Base-by-base conservation (phyloP, 345 rosid species). In the Euphorbia lathyris region DNA sequence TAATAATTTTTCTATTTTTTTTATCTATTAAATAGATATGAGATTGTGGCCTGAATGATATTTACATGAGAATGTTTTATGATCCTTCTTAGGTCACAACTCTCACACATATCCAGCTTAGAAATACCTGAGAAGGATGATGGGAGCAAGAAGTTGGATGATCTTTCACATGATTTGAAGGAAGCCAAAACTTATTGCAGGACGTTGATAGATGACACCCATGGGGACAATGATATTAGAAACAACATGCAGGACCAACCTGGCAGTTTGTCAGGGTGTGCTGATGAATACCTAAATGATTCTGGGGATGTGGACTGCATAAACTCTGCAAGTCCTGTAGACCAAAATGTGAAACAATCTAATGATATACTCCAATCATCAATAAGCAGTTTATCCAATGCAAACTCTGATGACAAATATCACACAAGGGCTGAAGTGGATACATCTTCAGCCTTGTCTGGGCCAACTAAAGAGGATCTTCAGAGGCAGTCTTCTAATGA, bases 271-370 rank as follows among this genome's bases (percentile, higher is more conserved):
- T 75, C 80, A 6, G 75, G 70, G 16, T 74, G 79, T 63, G 69
- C 74, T 60, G 87, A 81, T 45, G 83, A 74, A 68, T 85, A 69
- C 79, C 66, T 82, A 68, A 74, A 83, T 4, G 85, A 83, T 47
- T 81, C 81, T 34, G 67, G 65, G 7, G 84, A 81, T 51, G 60
- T 48, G 56, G 85, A 76, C 58, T 68, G 78, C 50, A 69, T 72
- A 59, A 76, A 80, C 64, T 85, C 80, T 65, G 63, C 16, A n/a
- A 56, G 59, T 73, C 36, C 40, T 0, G 47, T 55, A 25, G 65
- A 63, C 42, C 48, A 14, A 43, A 50, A 40, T 50, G 59, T 30
- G 47, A 73, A 84, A 36, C 65, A 73, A 74, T 47, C 65, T 60
- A 25, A 45, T 34, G 65, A 48, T 58, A 29, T 19, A 62, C 60